These are phyloP conservation scores for Craspedostauros australis DNA, from an alignment of 108 stramenopile species.

Conservation along the genomic window DNA sequence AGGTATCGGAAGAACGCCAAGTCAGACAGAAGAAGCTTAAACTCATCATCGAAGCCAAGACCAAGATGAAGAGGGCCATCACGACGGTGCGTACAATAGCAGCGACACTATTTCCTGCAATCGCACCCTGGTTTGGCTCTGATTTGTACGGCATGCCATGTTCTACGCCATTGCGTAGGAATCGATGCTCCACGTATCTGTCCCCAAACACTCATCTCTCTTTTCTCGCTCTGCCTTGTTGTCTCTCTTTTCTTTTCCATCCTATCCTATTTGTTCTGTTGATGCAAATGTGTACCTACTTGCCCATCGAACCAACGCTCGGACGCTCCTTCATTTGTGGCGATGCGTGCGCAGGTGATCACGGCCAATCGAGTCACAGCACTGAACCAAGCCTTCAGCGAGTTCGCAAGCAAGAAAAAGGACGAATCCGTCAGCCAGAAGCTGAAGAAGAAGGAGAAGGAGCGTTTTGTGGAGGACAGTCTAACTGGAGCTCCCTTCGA, in stretches of 20 bases:
- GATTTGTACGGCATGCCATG: too few relatives aligned
- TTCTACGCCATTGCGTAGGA: too few relatives aligned
- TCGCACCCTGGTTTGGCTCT: too few relatives aligned
- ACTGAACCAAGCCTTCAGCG: slow-evolving; percentile 29
- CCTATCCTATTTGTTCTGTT: too few relatives aligned
- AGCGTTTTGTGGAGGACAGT: slow-evolving; percentile 29
- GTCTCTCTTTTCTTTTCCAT: too few relatives aligned
- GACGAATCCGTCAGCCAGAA: slow-evolving; percentile 20
- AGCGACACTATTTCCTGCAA: too few relatives aligned
- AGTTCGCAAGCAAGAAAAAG: slow-evolving; percentile 25
- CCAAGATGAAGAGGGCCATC: slow-evolving; percentile 37
- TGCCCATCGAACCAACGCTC: too few relatives aligned
- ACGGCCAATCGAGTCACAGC: slow-evolving; percentile 30
- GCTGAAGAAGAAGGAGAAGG: slow-evolving; percentile 17
- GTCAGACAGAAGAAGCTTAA: slow-evolving; percentile 16
- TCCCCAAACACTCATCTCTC: background rate
- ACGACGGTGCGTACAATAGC: slow-evolving; percentile 12
- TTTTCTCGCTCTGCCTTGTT: background rate
- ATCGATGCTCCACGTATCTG: too few relatives aligned
- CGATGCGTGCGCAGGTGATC: slow-evolving; percentile 5
- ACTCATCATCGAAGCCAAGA: slow-evolving; percentile 28
- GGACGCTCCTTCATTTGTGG: background rate
- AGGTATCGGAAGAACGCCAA: slow-evolving; percentile 26
- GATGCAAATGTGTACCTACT: too few relatives aligned
- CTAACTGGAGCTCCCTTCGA: slow-evolving; percentile 31